phyloP scores from a whole-genome alignment of 495 filamentous ascomycete genomes.

The Entonaema liquescens region DNA sequence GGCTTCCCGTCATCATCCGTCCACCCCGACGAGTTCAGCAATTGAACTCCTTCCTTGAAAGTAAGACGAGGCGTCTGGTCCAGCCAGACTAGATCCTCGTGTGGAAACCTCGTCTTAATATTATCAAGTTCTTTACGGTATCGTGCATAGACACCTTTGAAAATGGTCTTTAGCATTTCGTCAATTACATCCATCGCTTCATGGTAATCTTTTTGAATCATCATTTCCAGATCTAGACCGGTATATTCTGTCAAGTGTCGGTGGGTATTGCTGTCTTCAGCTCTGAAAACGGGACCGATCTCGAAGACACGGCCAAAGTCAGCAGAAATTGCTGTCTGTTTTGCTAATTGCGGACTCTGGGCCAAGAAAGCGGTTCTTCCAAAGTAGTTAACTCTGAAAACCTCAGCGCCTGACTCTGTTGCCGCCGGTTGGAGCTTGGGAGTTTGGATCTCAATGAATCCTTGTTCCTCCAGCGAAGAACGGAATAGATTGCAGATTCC shows the following conservation, averaged over 20 bases:
- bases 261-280: constrained; percentile 96
- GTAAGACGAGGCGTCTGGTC: constrained; percentile 82
- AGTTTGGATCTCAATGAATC: constrained; percentile 91
- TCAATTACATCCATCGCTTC: constrained; percentile 87
- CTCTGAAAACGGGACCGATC: constrained; percentile 94
- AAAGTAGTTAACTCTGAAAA: constrained; percentile 97
- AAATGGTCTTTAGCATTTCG: constrained; percentile 85
- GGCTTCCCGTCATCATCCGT: constrained; percentile 75
- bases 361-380: constrained; percentile 87
- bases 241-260: constrained; percentile 96
- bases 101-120: constrained; percentile 68
- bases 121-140: constrained; percentile 73
- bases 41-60: constrained; percentile 79
- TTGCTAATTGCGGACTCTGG: constrained; percentile 92
- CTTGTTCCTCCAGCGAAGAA: constrained; percentile 75
- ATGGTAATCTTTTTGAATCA: constrained; percentile 87
- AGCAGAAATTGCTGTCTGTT: constrained; percentile 93
- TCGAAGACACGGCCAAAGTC: constrained; percentile 93
- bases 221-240: constrained; percentile 94
- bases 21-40: constrained; percentile 86
- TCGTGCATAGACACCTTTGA: constrained; percentile 77
- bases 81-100: constrained; percentile 73
- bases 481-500: constrained; percentile 84
- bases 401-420: constrained; percentile 89
- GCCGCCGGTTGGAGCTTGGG: constrained; percentile 91